Evolutionary conservation across 768 basidiomycete species (phyloP).

Genomic region (Russula olivacea): DNA sequence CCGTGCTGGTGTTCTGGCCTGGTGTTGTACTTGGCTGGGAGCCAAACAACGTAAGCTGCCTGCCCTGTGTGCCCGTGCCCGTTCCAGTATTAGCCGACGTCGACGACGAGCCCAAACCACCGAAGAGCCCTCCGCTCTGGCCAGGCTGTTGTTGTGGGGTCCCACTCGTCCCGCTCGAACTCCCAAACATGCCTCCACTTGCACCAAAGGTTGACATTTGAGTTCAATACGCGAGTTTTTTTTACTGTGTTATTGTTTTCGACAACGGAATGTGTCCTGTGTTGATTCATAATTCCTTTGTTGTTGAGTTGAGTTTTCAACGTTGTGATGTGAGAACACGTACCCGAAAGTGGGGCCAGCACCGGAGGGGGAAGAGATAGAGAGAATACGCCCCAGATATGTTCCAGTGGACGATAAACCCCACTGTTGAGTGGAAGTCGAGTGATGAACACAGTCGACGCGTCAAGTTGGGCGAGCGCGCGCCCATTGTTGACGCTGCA

Average conservation of each 20-base stretch:
- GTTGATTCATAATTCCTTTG: not conserved
- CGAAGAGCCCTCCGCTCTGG: conserved; percentile 25
- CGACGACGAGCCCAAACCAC: conserved; percentile 11
- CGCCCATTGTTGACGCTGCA: not conserved
- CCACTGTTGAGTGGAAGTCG: not conserved
- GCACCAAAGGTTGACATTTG: conserved; percentile 21
- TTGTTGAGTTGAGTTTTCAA: not conserved
- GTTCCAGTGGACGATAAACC: not conserved
- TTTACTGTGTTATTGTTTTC: not conserved
- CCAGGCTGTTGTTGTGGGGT: conserved; percentile 27
- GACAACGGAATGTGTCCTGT: not conserved
- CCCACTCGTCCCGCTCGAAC: conserved; percentile 14
- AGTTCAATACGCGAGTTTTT: not conserved
- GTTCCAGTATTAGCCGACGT: conserved; percentile 1
- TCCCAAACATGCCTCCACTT: conserved; percentile 24
- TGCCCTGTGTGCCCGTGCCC: not conserved
- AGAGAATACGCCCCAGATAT: not conserved
- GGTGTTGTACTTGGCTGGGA: conserved; percentile 8
- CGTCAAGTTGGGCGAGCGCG: not conserved
- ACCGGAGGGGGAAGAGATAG: not conserved
- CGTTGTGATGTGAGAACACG: not conserved
- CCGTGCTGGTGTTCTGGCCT: conserved; percentile 6
- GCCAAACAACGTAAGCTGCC: conserved; percentile 13
- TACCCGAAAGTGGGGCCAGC: not conserved
- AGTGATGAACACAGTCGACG: not conserved